These are phyloP conservation scores for Tylopilus intermedius DNA, from an alignment of 768 basidiomycete genomes.

Conservation along the genomic window DNA sequence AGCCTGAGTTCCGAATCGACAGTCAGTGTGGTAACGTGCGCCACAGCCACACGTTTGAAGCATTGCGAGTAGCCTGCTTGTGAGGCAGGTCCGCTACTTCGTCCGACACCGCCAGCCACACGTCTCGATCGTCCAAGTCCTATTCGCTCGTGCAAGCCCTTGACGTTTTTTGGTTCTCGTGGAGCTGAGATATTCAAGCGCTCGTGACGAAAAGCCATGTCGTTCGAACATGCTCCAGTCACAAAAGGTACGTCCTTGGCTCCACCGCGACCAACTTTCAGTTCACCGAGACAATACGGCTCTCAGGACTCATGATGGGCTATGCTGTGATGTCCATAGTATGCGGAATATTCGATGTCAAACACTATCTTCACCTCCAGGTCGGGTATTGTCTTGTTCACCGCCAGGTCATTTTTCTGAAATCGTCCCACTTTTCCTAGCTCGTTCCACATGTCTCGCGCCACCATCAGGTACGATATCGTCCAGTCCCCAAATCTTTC, in stretches of 20 bases:
- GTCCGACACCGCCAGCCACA: neutral
- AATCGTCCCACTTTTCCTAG: conserved; percentile 32
- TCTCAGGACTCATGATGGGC: conserved; percentile 69
- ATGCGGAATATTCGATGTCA: conserved; percentile 77
- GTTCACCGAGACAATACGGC: neutral
- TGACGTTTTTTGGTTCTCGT: neutral
- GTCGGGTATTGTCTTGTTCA: conserved; percentile 33
- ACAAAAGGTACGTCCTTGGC: conserved; percentile 60
- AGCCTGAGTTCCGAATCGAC: neutral
- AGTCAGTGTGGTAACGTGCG: neutral
- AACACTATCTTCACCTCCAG: conserved; percentile 85
- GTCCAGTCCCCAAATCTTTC: neutral
- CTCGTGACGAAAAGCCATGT: conserved; percentile 41
- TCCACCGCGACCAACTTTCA: neutral
- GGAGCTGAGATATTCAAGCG: neutral
- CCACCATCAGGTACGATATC: conserved; percentile 67
- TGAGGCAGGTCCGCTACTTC: neutral
- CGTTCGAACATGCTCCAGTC: conserved; percentile 79
- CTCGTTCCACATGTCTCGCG: conserved; percentile 86
- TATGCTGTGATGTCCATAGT: conserved; percentile 68
- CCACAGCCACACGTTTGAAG: conserved; percentile 11
- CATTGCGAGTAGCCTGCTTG: neutral
- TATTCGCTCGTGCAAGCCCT: neutral
- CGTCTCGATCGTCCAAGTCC: neutral
- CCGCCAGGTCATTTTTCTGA: conserved; percentile 1